Base-by-base conservation (phyloP, 2,329 filamentous ascomycete genomes). In the Trichoderma brevicompactum region DNA sequence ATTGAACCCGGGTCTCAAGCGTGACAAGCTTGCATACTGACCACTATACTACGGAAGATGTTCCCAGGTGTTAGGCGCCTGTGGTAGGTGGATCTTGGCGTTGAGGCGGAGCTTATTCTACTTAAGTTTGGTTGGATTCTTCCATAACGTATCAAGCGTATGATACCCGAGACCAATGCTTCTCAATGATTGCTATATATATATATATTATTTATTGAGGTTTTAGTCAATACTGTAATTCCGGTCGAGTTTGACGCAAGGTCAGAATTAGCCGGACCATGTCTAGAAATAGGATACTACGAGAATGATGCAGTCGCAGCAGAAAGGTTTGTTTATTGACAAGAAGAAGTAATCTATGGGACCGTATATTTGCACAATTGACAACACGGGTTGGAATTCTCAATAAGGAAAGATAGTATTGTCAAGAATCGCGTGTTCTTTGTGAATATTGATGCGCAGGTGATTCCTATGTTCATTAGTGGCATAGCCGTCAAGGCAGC, bases 41-140 rank as follows among this genome's bases (percentile, higher is more conserved):
- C 59, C 59, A 62, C 59, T 62, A 62, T 62, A 62, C 59, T 62
- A 62, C 59, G 59, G 59, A 62, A 62, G 59, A 62, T 62, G n/a
- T 52, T 10, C 23, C 56, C 48, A 46, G 44, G 43, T 34, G 48
- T 40, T 17, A 12, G 28, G 23, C 43, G 56, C 56, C 40, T 40
- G 56, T 49, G 53, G 59, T 62, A 62, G 59, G 38, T 52, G 59
- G 59, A 49, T n/a, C 48, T 44, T 41, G 59, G 38, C 40, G 59
- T 3, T 28, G 19, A 38, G 13, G 19, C 4, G 38, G 5, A 56
- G 40, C 40, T 41, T 43, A 56, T 44, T 56, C 40, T 15, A 32
- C 7, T 12, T 56, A 56, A 17, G 23, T 43, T 28, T 7, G 53
- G 17, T 43, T 56, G 40, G 53, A 5, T 8, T n/a, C n/a, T 28